These are phyloP conservation scores for Astrephomene gubernaculifera DNA, from an alignment of 139 green algal genomes.

Conservation along the genomic window DNA sequence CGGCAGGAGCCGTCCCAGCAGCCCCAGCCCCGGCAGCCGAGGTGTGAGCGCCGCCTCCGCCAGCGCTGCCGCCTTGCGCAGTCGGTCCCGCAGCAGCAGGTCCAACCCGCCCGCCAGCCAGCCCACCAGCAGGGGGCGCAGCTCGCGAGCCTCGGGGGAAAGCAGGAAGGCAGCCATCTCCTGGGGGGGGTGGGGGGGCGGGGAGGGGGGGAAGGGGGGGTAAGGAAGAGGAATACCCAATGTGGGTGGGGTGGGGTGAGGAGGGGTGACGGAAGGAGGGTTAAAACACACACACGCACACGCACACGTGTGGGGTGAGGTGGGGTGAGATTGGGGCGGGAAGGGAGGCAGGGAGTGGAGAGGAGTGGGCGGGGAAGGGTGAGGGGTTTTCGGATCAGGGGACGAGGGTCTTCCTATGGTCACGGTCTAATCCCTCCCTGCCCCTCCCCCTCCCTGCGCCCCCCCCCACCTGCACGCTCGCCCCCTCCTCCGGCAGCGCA, in stretches of 20 bases:
- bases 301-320: not conserved
- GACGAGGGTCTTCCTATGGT: too few relatives aligned
- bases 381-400: too few relatives aligned
- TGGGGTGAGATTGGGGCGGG: not conserved
- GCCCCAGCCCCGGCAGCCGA: conserved; percentile 69
- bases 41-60: conserved; percentile 45
- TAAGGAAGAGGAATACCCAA: not conserved
- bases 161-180: conserved; percentile 81
- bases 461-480: conserved; percentile 60
- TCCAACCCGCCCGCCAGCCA: conserved; percentile 70
- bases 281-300: too few relatives aligned
- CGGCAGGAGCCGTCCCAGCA: too few relatives aligned
- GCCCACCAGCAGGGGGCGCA: conserved; percentile 75
- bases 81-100: conserved; percentile 72
- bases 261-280: too few relatives aligned
- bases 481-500: conserved; percentile 77
- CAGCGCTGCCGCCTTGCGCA: conserved; percentile 48
- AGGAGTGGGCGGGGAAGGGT: too few relatives aligned
- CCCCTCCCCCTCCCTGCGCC: not conserved
- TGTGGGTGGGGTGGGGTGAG: not conserved
- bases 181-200: conserved; percentile 16
- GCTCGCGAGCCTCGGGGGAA: conserved; percentile 70
- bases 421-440: too few relatives aligned
- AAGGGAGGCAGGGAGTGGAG: too few relatives aligned
- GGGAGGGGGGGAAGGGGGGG: not conserved